Percentiles rank a stretch among this genome's conserved stretches.
Evolutionary conservation across 805 yeast species (phyloP).

Genomic region (Wickerhamomyces bisporus): DNA sequence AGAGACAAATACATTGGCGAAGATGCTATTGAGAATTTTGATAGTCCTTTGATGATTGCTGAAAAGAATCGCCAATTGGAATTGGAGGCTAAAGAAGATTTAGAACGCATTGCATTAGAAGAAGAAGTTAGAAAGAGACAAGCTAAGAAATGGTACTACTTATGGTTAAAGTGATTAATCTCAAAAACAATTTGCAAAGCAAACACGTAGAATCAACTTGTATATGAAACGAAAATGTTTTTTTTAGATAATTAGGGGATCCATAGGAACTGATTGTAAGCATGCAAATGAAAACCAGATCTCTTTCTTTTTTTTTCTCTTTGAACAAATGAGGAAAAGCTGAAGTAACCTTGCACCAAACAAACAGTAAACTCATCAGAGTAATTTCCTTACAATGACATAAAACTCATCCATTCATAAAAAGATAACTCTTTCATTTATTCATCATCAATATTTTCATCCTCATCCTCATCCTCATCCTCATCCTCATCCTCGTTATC

Average conservation of each 20-base stretch:
- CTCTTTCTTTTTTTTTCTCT: too few relatives aligned
- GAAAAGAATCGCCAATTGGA: constrained; percentile 27
- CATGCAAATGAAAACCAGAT: too few relatives aligned
- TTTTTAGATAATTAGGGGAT: too few relatives aligned
- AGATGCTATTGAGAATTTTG: constrained; percentile 34
- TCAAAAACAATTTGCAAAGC: too few relatives aligned
- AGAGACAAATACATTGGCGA: constrained; percentile 51
- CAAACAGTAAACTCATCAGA: too few relatives aligned
- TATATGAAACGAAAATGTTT: too few relatives aligned
- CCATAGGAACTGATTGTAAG: too few relatives aligned
- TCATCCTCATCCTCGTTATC: constrained; percentile 44
- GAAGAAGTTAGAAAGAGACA: constrained; percentile 1
- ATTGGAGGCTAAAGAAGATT: constrained; percentile 3
- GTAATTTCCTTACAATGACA: too few relatives aligned
- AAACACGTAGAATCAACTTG: too few relatives aligned
- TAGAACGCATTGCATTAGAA: constrained; percentile 9
- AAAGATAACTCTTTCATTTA: background rate
- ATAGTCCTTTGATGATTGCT: constrained; percentile 33
- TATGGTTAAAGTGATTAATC: constrained; percentile 22
- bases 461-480: constrained; percentile 31
- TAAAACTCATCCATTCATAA: too few relatives aligned
- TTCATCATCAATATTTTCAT: background rate
- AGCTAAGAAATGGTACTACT: constrained; percentile 21
- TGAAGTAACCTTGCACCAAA: too few relatives aligned
- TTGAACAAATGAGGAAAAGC: too few relatives aligned